Base-by-base conservation (phyloP, 2,329 filamentous ascomycete genomes). In the Talaromyces rugulosus region DNA sequence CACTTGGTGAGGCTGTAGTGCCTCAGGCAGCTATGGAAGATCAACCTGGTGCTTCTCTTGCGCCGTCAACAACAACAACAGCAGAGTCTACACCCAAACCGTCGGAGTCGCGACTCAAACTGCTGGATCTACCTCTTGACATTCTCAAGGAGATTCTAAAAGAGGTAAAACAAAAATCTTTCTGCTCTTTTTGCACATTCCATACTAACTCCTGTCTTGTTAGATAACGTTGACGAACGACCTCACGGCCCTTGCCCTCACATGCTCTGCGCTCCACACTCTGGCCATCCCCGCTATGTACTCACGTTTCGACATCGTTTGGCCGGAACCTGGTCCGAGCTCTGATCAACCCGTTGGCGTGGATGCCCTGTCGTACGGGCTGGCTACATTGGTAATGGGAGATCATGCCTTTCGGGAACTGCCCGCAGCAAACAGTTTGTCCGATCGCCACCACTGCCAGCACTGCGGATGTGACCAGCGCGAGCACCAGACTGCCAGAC, bases 241-340 rank as follows among this genome's bases (percentile, higher is more conserved):
- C 73, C 81, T 95, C 64, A 91, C 89, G 0, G 87, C 90, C 14
- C 82, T 95, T 47, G 90, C 90, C 14, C 81, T 92, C 63, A 89
- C 90, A 51, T 90, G 92, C 76, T 92, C 90, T 14, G 87, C 88
- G 31, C 83, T 96, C 12, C 89, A 95, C 76, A 82, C 83, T 51
- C 83, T 95, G 60, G 86, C 89, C 0, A 87, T 91, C 28, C 90
- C 91, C 18, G 86, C 88, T 68, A 92, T 95, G 66, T 95, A 95
- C 77, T 89, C 89, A 18, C 86, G 89, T 63, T 95, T 95, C 75
- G 91, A 95, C 71, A 95, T 95, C 66, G 89, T 94, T 50, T 95
- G 91, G 91, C 91, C 91, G 0, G 90, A 94, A 70, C 85, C 85
- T 34, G 83, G 84, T 65, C 80, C 84, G 7, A 82, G 86, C 8